A percentile compares a stretch with the other conserved stretches of the same genome.
Conservation (phyloP, 169 alveolate genomes). For the Babesia divergens region DNA sequence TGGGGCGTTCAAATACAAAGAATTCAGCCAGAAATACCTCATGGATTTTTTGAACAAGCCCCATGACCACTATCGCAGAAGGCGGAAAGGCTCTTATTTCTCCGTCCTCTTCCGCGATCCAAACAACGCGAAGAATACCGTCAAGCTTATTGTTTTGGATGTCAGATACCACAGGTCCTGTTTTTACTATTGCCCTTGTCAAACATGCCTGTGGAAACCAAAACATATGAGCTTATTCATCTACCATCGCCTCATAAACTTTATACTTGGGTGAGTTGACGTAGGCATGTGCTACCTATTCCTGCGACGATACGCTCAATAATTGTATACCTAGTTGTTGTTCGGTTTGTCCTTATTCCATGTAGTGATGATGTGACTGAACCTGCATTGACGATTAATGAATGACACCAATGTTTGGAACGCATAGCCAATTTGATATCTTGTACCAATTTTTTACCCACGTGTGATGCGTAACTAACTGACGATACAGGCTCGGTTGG, state of each 20-base stretch:
- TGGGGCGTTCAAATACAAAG: constrained; percentile 54
- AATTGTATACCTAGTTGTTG: no score
- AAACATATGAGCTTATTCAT: constrained; percentile 15
- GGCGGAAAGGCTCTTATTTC: constrained; percentile 78
- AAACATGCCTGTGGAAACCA: constrained; percentile 35
- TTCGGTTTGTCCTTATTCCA: no score
- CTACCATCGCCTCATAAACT: constrained; percentile 38
- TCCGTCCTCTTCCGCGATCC: constrained; percentile 74
- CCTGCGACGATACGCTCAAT: no score
- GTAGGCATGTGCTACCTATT: no score
- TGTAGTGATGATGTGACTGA: no score
- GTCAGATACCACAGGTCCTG: constrained; percentile 77
- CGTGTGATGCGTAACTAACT: background rate
- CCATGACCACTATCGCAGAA: constrained; percentile 74
- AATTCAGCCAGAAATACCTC: constrained; percentile 61
- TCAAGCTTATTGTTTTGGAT: constrained; percentile 76
- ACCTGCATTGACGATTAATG: no score
- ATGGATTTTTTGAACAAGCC: constrained; percentile 77
- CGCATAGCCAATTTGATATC: background rate
- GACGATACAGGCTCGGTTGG: constrained; percentile 64
- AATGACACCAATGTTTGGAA: background rate
- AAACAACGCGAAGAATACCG: constrained; percentile 70
- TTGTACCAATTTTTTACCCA: background rate
- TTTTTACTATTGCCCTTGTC: constrained; percentile 65
- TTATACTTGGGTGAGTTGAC: constrained; percentile 62